A percentile compares a stretch with the other conserved stretches of the same genome.
These are phyloP conservation scores for Suillus weaverae DNA, from an alignment of 768 basidiomycete species.

Conservation along the genomic window DNA sequence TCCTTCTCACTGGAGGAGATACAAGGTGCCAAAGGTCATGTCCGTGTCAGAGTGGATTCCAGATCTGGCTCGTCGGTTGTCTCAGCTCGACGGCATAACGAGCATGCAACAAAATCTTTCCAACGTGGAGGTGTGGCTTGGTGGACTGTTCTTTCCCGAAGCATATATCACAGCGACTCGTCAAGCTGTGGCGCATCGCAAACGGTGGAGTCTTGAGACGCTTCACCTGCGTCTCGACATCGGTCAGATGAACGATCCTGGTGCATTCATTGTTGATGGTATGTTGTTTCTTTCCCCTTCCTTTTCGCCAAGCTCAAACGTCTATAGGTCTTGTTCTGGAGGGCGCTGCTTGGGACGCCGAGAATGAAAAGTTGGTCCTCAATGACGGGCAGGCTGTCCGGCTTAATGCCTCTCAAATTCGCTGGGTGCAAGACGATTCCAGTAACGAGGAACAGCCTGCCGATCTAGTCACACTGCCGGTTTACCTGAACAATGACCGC, in stretches of 20 bases:
- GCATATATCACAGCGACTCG: conserved; percentile 95
- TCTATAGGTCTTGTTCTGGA: conserved; percentile 77
- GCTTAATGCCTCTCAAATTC: conserved; percentile 78
- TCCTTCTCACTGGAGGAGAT: conserved; percentile 84
- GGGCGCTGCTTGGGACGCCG: conserved; percentile 71
- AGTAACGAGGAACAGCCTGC: conserved; percentile 19
- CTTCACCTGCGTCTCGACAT: conserved; percentile 78
- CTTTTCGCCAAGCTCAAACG: conserved; percentile 7
- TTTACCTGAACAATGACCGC: conserved; percentile 89
- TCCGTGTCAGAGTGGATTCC: conserved; percentile 85
- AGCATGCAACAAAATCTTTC: conserved; percentile 54
- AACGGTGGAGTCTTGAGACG: conserved; percentile 91
- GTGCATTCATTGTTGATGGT: conserved; percentile 85
- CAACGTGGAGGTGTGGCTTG: conserved; percentile 85
- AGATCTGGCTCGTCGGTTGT: conserved; percentile 75
- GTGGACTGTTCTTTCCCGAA: conserved; percentile 94
- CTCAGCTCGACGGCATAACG: conserved; percentile 74
- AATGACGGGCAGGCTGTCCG: conserved; percentile 84
- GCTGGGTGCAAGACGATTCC: conserved; percentile 70
- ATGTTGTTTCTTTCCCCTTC: conserved; percentile 1
- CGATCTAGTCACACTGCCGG: conserved; percentile 73
- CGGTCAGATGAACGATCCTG: conserved; percentile 73
- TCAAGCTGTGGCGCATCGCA: conserved; percentile 92
- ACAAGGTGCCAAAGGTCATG: conserved; percentile 83
- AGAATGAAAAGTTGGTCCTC: conserved; percentile 63